These are phyloP conservation scores for Leccinum variabile DNA, from an alignment of 1,284 basidiomycete genomes.

Conservation along the genomic window DNA sequence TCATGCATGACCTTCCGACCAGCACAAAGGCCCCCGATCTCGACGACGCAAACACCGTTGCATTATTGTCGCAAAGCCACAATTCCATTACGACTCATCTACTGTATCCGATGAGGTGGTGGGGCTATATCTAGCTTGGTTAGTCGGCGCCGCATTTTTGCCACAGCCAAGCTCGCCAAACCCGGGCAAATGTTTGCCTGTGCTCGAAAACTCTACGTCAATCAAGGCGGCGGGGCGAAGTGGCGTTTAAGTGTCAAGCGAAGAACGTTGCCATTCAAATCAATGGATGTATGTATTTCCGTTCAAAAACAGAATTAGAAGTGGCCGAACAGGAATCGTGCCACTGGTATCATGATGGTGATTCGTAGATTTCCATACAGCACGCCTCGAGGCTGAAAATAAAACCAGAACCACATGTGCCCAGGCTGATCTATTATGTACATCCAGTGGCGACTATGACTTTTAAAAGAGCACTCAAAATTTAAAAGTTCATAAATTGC, in stretches of 20 bases:
- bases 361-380: neutral
- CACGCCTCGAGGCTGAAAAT: neutral
- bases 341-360: neutral
- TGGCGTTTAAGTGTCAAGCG: slow-evolving; percentile 33
- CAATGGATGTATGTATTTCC: neutral
- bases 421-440: neutral
- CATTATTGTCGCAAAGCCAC: slow-evolving; percentile 54
- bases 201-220: slow-evolving; percentile 30
- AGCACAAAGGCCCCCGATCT: slow-evolving; percentile 94
- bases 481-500: too few species aligned
- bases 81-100: slow-evolving; percentile 37
- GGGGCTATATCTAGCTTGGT: slow-evolving; percentile 93
- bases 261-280: neutral
- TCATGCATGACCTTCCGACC: slow-evolving; percentile 95
- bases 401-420: neutral
- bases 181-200: slow-evolving; percentile 49
- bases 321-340: neutral
- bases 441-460: neutral
- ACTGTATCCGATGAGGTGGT: slow-evolving; percentile 81
- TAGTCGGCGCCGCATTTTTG: slow-evolving; percentile 86
- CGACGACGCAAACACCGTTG: slow-evolving; percentile 82
- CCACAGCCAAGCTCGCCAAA: slow-evolving; percentile 51
- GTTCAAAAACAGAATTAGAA: neutral
- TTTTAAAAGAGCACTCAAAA: too few species aligned
- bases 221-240: slow-evolving; percentile 51